phyloP scores from a whole-genome alignment of 345 rosid species.

The Crucihimalaya himalaica region DNA sequence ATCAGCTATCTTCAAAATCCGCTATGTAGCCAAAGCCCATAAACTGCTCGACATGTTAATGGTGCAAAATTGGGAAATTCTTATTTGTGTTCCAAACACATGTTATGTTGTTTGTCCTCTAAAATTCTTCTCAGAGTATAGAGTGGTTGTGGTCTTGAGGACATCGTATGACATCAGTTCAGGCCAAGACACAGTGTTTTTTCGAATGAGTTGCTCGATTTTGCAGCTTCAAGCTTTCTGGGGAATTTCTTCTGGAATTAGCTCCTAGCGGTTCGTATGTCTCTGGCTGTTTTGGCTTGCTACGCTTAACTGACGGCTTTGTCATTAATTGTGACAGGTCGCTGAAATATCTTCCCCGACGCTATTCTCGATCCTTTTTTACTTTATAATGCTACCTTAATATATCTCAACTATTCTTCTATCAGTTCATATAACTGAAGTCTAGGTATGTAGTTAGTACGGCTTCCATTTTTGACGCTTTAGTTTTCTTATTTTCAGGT shows the following conservation, averaged over 20 bases:
- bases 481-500: constrained; percentile 61
- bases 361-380: constrained; percentile 23
- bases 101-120: constrained; percentile 61
- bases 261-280: constrained; percentile 89
- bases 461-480: constrained; percentile 42
- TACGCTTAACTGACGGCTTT: constrained; percentile 60
- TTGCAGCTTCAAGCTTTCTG: constrained; percentile 58
- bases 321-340: constrained; percentile 69
- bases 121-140: constrained; percentile 66
- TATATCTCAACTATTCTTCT: constrained; percentile 1
- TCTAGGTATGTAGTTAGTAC: constrained; percentile 18
- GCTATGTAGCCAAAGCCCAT: constrained; percentile 77
- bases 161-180: constrained; percentile 66
- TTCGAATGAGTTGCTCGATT: constrained; percentile 76
- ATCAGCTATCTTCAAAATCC: constrained; percentile 81
- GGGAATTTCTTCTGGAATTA: constrained; percentile 69
- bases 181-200: constrained; percentile 62
- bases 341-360: constrained; percentile 42
- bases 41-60: constrained; percentile 61
- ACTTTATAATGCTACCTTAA: constrained; percentile 18
- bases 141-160: constrained; percentile 76
- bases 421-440: not conserved
- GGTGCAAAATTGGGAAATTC: constrained; percentile 58
- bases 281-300: constrained; percentile 76
- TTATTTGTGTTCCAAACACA: constrained; percentile 43